A percentile compares a stretch with the other conserved stretches of the same genome.
Conservation (phyloP, 495 filamentous ascomycete genomes). For the Niebla homalea region DNA sequence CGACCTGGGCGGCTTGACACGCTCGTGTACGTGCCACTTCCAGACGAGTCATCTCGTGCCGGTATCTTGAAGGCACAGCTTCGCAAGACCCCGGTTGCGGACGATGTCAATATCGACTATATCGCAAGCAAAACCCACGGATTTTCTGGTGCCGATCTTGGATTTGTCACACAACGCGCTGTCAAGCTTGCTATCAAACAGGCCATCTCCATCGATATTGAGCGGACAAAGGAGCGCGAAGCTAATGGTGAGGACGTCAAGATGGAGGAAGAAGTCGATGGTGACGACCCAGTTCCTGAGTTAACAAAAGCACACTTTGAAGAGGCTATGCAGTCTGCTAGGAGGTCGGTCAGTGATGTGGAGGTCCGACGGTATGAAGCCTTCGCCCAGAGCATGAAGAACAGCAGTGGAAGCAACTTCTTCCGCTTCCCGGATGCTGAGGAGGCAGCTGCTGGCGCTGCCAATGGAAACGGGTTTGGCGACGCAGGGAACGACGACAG, state of each 20-base stretch:
- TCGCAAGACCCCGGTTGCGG: conserved; percentile 88
- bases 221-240: conserved; percentile 76
- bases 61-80: conserved; percentile 91
- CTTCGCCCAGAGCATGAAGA: conserved; percentile 98
- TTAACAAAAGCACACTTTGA: conserved; percentile 95
- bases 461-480: conserved; percentile 53
- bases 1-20: conserved; percentile 98
- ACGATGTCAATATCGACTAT: conserved; percentile 75
- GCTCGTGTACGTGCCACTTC: conserved; percentile 92
- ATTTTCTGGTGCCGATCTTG: conserved; percentile 98
- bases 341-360: conserved; percentile 87
- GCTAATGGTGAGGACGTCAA: conserved; percentile 67
- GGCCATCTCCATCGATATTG: conserved; percentile 78
- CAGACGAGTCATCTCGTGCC: conserved; percentile 75
- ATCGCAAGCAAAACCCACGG: conserved; percentile 97
- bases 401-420: conserved; percentile 81
- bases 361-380: conserved; percentile 97
- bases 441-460: conserved; percentile 39
- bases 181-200: conserved; percentile 99
- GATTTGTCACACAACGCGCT: conserved; percentile 95
- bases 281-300: conserved; percentile 90
- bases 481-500: conserved; percentile 79
- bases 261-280: conserved; percentile 71
- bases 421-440: conserved; percentile 87
- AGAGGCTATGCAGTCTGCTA: conserved; percentile 90